Evolutionary conservation across 2,329 filamentous ascomycete species (phyloP).

Genomic region (Curvularia eragrostidis): DNA sequence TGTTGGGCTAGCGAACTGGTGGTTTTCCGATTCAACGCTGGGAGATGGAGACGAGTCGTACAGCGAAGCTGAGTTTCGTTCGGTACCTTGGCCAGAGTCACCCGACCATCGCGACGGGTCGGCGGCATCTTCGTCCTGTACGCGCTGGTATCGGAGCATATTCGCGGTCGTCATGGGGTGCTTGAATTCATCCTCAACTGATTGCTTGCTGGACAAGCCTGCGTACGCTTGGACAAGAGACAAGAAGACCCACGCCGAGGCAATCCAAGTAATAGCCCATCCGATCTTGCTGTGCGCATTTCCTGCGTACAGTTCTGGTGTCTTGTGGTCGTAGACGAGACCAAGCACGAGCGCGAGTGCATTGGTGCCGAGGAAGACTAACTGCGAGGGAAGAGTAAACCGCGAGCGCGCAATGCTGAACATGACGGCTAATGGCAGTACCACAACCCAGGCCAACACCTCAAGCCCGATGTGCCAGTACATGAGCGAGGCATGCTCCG

Average conservation of each 20-base stretch:
- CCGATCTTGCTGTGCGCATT: constrained; percentile 90
- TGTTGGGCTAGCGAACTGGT: constrained; percentile 47
- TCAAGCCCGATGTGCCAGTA: constrained; percentile 75
- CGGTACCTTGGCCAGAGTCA: constrained; percentile 69
- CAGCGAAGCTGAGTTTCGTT: constrained; percentile 70
- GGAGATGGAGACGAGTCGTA: constrained; percentile 71
- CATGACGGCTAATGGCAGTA: constrained; percentile 79
- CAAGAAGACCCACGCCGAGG: constrained; percentile 73
- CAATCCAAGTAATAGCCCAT: constrained; percentile 79
- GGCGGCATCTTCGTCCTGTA: constrained; percentile 40
- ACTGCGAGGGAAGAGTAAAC: constrained; percentile 72
- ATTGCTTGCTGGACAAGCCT: constrained; percentile 51
- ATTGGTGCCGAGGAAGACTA: constrained; percentile 57
- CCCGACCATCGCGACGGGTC: constrained; percentile 49
- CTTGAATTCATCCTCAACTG: constrained; percentile 24
- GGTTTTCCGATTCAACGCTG: constrained; percentile 56
- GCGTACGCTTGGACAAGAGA: constrained; percentile 69
- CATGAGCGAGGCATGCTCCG: constrained; percentile 63
- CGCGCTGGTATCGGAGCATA: constrained; percentile 50
- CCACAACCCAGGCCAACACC: constrained; percentile 73
- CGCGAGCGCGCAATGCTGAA: constrained; percentile 82
- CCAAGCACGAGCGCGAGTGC: constrained; percentile 50
- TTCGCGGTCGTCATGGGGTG: constrained; percentile 45
- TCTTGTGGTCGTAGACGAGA: constrained; percentile 73
- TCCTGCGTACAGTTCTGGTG: constrained; percentile 83